Conservation (phyloP, 73 alveolate species). For the Blepharisma japonicum region DNA sequence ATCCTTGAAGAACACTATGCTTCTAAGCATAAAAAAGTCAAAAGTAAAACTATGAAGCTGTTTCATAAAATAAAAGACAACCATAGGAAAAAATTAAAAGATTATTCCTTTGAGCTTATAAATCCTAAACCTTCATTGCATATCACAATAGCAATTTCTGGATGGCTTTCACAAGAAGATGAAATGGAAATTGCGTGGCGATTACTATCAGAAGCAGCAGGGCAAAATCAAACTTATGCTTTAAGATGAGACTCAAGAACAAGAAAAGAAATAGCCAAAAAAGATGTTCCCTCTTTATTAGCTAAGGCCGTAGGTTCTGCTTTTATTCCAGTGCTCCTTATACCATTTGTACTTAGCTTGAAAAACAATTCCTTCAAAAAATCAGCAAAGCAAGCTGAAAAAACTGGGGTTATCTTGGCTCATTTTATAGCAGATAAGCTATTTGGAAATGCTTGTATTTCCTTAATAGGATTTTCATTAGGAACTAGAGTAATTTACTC, state of each 20-base stretch:
- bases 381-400: constrained; percentile 26
- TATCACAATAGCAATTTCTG: constrained; percentile 9
- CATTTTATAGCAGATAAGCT: not conserved
- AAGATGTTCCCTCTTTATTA: not conserved
- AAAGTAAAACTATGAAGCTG: no score
- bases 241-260: constrained; percentile 25
- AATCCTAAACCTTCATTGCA: not conserved
- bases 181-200: constrained; percentile 1
- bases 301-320: not conserved
- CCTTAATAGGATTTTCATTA: not conserved
- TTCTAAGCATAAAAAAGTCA: no score
- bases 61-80: no score
- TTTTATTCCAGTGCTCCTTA: not conserved
- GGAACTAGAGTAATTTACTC: constrained; percentile 24
- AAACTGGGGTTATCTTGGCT: not conserved
- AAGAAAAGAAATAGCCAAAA: not conserved
- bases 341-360: not conserved
- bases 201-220: not conserved
- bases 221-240: constrained; percentile 13
- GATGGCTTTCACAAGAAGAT: constrained; percentile 29
- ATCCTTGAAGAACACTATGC: no score
- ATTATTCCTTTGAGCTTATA: constrained; percentile 8
- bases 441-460: constrained; percentile 20
- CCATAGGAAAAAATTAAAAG: not conserved
- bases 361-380: not conserved